These are phyloP conservation scores for Adiantum capillusveneris DNA, from an alignment of 75 land plant species.

Conservation along the genomic window DNA sequence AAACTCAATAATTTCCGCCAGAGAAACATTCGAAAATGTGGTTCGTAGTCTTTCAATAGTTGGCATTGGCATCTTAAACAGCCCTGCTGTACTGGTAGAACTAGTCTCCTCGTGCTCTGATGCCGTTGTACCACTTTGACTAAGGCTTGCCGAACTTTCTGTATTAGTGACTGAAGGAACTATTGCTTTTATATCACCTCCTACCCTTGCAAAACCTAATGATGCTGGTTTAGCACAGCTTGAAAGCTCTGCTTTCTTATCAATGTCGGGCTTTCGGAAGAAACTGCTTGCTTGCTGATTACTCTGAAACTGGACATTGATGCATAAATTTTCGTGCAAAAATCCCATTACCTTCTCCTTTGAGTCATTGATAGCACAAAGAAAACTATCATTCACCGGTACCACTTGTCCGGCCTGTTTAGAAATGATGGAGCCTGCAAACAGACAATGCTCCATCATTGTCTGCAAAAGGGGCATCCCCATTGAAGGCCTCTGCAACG, in stretches of 20 bases:
- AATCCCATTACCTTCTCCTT: background rate
- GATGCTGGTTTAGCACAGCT: slow-evolving; percentile 12
- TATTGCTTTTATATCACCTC: slow-evolving; percentile 39
- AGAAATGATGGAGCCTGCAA: background rate
- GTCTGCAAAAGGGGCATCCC: background rate
- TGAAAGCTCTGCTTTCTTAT: background rate
- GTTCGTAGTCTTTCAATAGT: slow-evolving; percentile 64
- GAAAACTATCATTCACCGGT: background rate
- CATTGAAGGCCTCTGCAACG: background rate
- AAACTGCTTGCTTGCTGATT: background rate
- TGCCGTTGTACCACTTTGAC: slow-evolving; percentile 4
- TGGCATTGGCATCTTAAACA: slow-evolving; percentile 57
- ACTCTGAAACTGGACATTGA: background rate
- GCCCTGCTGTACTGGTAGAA: slow-evolving; percentile 33
- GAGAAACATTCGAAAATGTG: slow-evolving; percentile 53
- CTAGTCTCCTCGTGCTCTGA: background rate
- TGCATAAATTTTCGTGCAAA: background rate
- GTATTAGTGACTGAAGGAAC: slow-evolving; percentile 28
- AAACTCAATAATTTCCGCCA: slow-evolving; percentile 67
- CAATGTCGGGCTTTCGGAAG: background rate
- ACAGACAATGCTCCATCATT: background rate
- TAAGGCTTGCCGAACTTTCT: slow-evolving; percentile 9
- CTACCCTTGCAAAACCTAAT: slow-evolving; percentile 70
- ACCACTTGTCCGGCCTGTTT: background rate
- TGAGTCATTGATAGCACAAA: background rate